Evolutionary conservation across 257 asterid genomes (phyloP), one percentile per base, ranked within the genome.

Genomic region (Sherardia arvensis): DNA sequence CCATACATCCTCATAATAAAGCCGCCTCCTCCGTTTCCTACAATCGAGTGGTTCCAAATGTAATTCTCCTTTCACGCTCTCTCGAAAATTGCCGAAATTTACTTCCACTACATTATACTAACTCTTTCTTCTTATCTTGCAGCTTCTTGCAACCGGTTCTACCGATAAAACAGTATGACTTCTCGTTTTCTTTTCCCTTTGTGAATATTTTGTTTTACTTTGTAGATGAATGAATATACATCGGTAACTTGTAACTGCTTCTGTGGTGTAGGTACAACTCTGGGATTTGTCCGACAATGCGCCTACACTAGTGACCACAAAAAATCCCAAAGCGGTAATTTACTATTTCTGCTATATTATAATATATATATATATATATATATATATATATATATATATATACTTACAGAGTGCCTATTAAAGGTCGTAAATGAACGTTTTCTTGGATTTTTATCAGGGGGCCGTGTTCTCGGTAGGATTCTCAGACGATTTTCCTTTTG

Each of bases 131-230:
- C 3, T 28, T 8, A 36, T 63, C 33, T 59, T 78, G 76, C 83
- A 92, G 97, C 86, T 92, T 80, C 91, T 89, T 59, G 99, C 97
- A 27, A 89, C 99, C 45, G 96, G 91, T 68, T 92, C 96, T 55
- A 80, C 74, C 76, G 97, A 92, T 78, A 92, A 89, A 79, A 84
- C 59, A 87, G 97, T 92, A 80, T 12, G 25, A 65, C 66, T 12
- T 45, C 11, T 38, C 18, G 29, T 26, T 58, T 17, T 53, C 58
- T 30, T 63, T 47, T 53, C 27, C 64, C 61, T 67, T 49, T 68
- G 61, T 74, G 22, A 34, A 49, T 49, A 5, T 49, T 21, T 49
- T 21, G 7, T 21, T 21, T 8, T 7, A 51, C 20, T 25, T 57
- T 28, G 7, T 23, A 33, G 12, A 9, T 6, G 40, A 57, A 53